phyloP scores from a whole-genome alignment of 2,329 filamentous ascomycete species.

The Chrysosporium keratinophilum region DNA sequence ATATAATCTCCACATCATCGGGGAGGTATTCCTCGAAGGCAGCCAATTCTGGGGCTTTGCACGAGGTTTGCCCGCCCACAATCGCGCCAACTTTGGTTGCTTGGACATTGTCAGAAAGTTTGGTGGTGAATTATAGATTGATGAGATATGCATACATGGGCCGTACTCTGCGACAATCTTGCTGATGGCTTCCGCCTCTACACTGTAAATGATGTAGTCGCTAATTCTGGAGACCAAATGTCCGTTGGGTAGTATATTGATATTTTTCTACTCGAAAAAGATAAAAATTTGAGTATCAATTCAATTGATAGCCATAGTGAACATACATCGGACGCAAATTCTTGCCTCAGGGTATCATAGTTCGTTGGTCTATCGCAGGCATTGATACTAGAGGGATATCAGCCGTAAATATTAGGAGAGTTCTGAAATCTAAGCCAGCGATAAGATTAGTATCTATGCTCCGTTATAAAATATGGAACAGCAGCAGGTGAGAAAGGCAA shows the following conservation, averaged over 20 bases:
- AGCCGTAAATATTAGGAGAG: background rate
- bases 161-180: constrained; percentile 79
- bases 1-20: constrained; percentile 80
- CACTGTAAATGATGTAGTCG: constrained; percentile 98
- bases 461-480: background rate
- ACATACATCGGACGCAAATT: constrained; percentile 81
- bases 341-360: constrained; percentile 65
- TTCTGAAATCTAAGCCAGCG: background rate
- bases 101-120: constrained; percentile 31
- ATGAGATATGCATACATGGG: constrained; percentile 58
- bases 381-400: constrained; percentile 56
- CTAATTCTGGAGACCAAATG: constrained; percentile 90
- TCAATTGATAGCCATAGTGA: constrained; percentile 29
- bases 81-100: constrained; percentile 92
- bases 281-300: constrained; percentile 20
- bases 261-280: constrained; percentile 55
- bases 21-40: constrained; percentile 88
- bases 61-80: constrained; percentile 94
- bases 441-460: constrained; percentile 5
- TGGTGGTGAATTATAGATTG: constrained; percentile 9
- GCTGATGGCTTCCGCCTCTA: constrained; percentile 86
- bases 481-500: constrained; percentile 22
- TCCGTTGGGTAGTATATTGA: constrained; percentile 87
- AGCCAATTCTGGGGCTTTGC: constrained; percentile 90
- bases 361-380: constrained; percentile 90